phyloP scores from a whole-genome alignment of 306 rosid genomes.

The Pterocarpus santalinus region DNA sequence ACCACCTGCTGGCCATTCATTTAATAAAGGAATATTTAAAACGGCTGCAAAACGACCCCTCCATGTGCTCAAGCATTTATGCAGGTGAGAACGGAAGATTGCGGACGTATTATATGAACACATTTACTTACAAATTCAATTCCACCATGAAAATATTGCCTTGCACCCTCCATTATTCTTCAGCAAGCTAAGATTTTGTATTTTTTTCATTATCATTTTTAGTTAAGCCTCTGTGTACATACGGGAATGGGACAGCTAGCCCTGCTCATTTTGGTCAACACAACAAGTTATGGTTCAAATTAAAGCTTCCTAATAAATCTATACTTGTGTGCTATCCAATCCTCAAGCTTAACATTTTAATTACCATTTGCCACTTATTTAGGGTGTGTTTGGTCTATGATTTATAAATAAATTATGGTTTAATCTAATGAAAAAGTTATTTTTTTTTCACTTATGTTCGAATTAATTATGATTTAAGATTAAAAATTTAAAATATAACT shows the following conservation, averaged over 20 bases:
- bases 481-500: no score
- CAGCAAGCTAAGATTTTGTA: conserved; percentile 22
- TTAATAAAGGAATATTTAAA: conserved; percentile 46
- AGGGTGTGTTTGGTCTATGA: no score
- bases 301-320: conserved; percentile 12
- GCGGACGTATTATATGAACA: conserved; percentile 30
- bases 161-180: conserved; percentile 46
- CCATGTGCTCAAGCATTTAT: conserved; percentile 80
- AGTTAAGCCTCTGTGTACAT: background rate
- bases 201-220: background rate
- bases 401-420: no score
- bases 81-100: conserved; percentile 48
- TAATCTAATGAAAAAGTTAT: no score
- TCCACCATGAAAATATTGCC: conserved; percentile 39
- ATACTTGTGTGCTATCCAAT: conserved; percentile 14
- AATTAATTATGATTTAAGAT: no score
- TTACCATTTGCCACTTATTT: background rate
- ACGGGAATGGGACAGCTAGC: background rate
- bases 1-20: conserved; percentile 67
- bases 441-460: no score
- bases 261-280: conserved; percentile 14
- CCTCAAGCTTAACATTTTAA: conserved; percentile 13
- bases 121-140: conserved; percentile 37
- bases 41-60: conserved; percentile 66
- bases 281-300: conserved; percentile 5